These are phyloP conservation scores for Cladosporium sp. DNA, from an alignment of 2,329 filamentous ascomycete genomes.

Conservation along the genomic window DNA sequence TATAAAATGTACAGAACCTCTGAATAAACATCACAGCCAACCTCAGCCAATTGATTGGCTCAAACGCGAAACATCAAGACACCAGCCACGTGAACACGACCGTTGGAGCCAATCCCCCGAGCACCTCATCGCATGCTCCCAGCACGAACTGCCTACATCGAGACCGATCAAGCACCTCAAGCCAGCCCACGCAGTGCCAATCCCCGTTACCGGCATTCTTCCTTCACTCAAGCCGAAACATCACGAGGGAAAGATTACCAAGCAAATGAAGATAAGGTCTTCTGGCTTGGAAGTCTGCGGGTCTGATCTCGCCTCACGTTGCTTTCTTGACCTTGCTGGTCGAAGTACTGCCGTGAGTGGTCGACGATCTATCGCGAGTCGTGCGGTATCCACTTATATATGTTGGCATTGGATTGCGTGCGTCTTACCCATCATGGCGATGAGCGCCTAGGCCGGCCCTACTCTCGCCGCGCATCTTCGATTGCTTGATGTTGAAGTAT, in stretches of 20 bases:
- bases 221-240: neutral
- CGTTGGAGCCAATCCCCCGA: neutral
- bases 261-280: constrained; percentile 1
- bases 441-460: neutral
- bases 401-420: constrained; percentile 3
- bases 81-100: neutral
- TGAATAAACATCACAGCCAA: too few relatives aligned
- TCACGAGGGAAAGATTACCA: neutral
- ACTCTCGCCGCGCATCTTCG: neutral
- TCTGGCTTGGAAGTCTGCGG: neutral
- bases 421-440: constrained; percentile 3
- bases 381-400: too few relatives aligned
- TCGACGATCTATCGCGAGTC: too few relatives aligned
- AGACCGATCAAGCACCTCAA: neutral
- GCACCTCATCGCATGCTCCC: constrained; percentile 9
- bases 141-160: constrained; percentile 3
- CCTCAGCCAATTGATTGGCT: too few relatives aligned
- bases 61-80: too few relatives aligned
- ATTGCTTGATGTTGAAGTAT: neutral
- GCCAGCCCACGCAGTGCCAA: neutral
- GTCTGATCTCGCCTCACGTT: neutral
- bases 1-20: too few relatives aligned
- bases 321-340: too few relatives aligned
- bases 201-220: neutral
- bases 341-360: too few relatives aligned